Base-by-base conservation (phyloP, 306 rosid genomes). In the Pyrus bretschneideri region DNA sequence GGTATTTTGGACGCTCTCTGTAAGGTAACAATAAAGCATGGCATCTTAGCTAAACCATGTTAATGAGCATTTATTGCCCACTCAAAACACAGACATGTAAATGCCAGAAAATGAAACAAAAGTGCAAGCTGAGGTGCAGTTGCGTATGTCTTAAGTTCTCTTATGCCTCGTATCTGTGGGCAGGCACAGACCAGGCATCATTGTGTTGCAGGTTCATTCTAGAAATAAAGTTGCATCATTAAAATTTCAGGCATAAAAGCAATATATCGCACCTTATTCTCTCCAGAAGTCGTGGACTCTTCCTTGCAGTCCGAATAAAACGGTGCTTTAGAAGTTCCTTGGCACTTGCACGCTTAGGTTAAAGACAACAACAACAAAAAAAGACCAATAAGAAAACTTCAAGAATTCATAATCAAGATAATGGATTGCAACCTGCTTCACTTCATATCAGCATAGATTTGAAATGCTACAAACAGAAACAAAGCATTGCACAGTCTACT, bases 271-370 rank as follows among this genome's bases (percentile, higher is more conserved):
- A 92, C 99, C 99, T 91, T 85, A 96, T 91, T 93, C 99, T 93
- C 87, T 96, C 99, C 74, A 77, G 71, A 80, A 96, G 98, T 83
- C 91, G 88, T 42, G 91, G 89, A 78, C 91, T 88, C 93, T 84
- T 93, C 93, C 91, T 93, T 45, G 90, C 94, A 83, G 85, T 93
- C 81, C 86, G 88, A 79, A 96, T 93, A 86, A 96, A 91, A 49
- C 98, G 98, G 78, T 93, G 96, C 86, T 81, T 93, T 76, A 93
- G 85, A 79, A 96, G 97, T 84, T 96, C 99, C 91, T 88, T 96
- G 76, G 99, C 99, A 87, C 96, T 89, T 72, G 89, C 89, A 85
- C 99, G 93, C 99, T 96, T 89, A 76, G 83, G 84, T 79, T 54
- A 71, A 79, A 85, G 72, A 61, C 79, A 73, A 79, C 9, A 74